A percentile compares a stretch with the other conserved stretches of the same genome.
These are phyloP conservation scores for Aspergillus viridinutans DNA, from an alignment of 2,329 filamentous ascomycete species.

Conservation along the genomic window DNA sequence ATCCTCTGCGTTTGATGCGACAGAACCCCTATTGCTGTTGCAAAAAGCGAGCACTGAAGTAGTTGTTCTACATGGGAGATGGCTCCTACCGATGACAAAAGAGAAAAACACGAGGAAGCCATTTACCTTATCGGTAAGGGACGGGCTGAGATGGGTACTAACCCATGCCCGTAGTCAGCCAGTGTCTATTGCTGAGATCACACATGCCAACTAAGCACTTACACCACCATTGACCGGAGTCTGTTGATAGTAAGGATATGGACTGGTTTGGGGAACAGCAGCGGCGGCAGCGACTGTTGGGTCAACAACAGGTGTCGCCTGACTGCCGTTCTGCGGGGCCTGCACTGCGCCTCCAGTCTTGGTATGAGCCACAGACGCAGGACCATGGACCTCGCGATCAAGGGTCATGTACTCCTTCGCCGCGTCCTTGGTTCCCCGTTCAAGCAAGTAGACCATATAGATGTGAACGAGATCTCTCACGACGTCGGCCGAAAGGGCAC, in stretches of 20 bases:
- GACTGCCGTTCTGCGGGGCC: slow-evolving; percentile 16
- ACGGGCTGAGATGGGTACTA: background rate
- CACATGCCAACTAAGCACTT: slow-evolving; percentile 8
- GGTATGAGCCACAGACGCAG: slow-evolving; percentile 35
- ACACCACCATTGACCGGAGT: slow-evolving; percentile 24
- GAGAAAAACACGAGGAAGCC: slow-evolving; percentile 6
- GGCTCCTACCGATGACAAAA: slow-evolving; percentile 8
- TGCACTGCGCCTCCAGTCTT: slow-evolving; percentile 27
- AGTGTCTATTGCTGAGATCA: background rate
- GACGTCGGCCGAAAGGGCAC: slow-evolving; percentile 60
- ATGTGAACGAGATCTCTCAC: slow-evolving; percentile 71
- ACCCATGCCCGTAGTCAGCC: background rate
- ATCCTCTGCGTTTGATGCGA: slow-evolving; percentile 9
- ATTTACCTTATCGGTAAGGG: slow-evolving; percentile 2
- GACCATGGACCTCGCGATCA: slow-evolving; percentile 81
- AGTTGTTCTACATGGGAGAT: slow-evolving; percentile 18
- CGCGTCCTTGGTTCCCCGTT: slow-evolving; percentile 73
- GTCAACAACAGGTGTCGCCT: slow-evolving; percentile 9
- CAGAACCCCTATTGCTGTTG: slow-evolving; percentile 22
- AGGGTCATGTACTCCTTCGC: slow-evolving; percentile 82
- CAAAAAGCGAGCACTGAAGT: slow-evolving; percentile 6
- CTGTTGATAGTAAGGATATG: slow-evolving; percentile 31
- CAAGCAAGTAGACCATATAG: slow-evolving; percentile 81
- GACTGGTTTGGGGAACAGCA: slow-evolving; percentile 17
- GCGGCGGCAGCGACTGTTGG: slow-evolving; percentile 4